Conservation (phyloP, 1,284 basidiomycete genomes). For the Pseudozyma hubeiensis region DNA sequence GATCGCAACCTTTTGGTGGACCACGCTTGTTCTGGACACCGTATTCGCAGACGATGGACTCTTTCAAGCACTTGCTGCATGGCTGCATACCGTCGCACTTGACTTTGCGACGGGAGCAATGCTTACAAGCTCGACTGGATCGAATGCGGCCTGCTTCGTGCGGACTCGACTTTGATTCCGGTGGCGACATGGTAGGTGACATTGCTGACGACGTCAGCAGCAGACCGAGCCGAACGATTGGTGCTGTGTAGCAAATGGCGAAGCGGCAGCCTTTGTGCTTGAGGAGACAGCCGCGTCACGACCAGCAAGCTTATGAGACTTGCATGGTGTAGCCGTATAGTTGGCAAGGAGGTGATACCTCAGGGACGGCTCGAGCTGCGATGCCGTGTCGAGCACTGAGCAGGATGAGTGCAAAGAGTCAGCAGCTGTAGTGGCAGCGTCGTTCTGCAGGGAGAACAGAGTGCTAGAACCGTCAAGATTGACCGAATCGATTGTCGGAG, state of each 20-base stretch:
- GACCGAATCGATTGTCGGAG: too few species aligned
- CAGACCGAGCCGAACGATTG: conserved; percentile 1
- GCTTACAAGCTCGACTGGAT: conserved; percentile 43
- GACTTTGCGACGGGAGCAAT: conserved; percentile 51
- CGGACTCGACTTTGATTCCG: conserved; percentile 6
- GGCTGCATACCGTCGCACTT: conserved; percentile 49
- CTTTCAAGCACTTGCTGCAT: conserved; percentile 43
- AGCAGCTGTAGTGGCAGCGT: too few species aligned
- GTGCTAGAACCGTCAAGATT: too few species aligned
- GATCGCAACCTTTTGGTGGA: conserved; percentile 47
- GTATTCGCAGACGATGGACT: conserved; percentile 31
- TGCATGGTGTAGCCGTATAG: neutral
- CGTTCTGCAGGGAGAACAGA: too few species aligned
- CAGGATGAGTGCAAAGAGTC: too few species aligned
- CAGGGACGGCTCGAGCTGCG: too few species aligned
- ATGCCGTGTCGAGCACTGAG: too few species aligned
- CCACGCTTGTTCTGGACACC: conserved; percentile 48
- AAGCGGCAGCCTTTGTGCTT: too few species aligned
- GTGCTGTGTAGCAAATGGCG: neutral
- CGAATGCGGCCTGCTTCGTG: conserved; percentile 28
- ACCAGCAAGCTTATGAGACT: too few species aligned
- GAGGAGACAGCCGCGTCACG: too few species aligned
- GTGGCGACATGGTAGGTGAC: conserved; percentile 9
- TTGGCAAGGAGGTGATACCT: too few species aligned
- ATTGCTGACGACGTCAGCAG: neutral